Conservation (phyloP, 2,329 filamentous ascomycete genomes). For the Aspergillus ustus region DNA sequence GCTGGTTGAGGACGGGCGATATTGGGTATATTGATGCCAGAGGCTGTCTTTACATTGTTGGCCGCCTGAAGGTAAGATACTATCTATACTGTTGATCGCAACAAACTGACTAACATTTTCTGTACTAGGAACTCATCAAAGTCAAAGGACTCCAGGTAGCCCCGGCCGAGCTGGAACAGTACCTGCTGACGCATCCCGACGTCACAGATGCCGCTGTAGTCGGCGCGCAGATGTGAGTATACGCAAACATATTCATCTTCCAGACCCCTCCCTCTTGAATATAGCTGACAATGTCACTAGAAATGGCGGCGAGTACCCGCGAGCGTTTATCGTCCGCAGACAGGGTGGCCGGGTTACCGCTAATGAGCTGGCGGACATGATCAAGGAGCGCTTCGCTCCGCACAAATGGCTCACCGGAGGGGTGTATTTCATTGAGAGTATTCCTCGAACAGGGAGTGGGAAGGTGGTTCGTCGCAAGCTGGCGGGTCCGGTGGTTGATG, state of each 20-base stretch:
- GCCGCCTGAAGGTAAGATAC: conserved; percentile 8
- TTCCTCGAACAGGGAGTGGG: conserved; percentile 17
- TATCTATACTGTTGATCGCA: not conserved
- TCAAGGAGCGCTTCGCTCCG: conserved; percentile 10
- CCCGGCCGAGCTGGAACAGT: conserved; percentile 15
- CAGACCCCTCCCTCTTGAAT: not conserved
- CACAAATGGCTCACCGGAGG: conserved; percentile 19
- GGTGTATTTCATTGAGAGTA: conserved; percentile 13
- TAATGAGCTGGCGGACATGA: conserved; percentile 4
- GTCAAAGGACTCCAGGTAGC: conserved; percentile 19
- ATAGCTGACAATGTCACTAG: not conserved
- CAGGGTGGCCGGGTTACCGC: not conserved
- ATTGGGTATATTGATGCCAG: conserved; percentile 16
- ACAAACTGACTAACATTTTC: not conserved
- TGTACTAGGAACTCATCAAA: conserved; percentile 17
- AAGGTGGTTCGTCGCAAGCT: conserved; percentile 14
- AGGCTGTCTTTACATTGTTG: conserved; percentile 14
- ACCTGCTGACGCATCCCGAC: conserved; percentile 10
- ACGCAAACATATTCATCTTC: not conserved
- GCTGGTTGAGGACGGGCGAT: conserved; percentile 17
- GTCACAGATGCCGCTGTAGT: conserved; percentile 17
- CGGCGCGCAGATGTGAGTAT: conserved; percentile 2
- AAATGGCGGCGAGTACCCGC: conserved; percentile 14
- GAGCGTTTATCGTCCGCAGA: conserved; percentile 18
- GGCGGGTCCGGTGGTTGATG: not conserved